A percentile compares a stretch with the other conserved stretches of the same genome.
These are phyloP conservation scores for Bryum argenteum DNA, from an alignment of 225 moss, liverwort and hornwort genomes.

Conservation along the genomic window DNA sequence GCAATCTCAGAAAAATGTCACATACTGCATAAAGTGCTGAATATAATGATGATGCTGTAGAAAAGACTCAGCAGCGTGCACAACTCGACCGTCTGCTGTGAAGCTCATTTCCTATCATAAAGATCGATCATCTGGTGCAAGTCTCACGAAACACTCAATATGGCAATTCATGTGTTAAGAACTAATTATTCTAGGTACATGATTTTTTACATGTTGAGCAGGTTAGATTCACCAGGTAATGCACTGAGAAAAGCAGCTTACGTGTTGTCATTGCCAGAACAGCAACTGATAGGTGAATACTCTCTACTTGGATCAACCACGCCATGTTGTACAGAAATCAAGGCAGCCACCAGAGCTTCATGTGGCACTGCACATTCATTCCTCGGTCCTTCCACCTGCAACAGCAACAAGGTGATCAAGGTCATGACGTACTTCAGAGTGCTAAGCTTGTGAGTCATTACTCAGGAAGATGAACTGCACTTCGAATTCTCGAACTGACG, in stretches of 20 bases:
- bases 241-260: constrained; percentile 24
- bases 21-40: background rate
- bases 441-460: background rate
- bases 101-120: too few relatives aligned
- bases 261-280: constrained; percentile 25
- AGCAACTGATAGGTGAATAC: constrained; percentile 34
- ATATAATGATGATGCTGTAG: background rate
- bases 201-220: background rate
- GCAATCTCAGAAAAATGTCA: constrained; percentile 7
- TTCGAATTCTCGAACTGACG: too few relatives aligned
- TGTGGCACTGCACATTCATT: constrained; percentile 45
- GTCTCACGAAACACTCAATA: too few relatives aligned
- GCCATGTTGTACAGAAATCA: constrained; percentile 17
- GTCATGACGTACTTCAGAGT: background rate
- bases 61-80: background rate
- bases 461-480: too few relatives aligned
- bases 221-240: too few relatives aligned
- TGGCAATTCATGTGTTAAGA: too few relatives aligned
- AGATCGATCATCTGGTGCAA: too few relatives aligned
- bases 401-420: background rate
- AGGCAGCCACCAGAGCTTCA: constrained; percentile 28
- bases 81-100: too few relatives aligned
- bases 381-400: constrained; percentile 41
- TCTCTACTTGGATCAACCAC: background rate
- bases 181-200: background rate